Evolutionary conservation across 2,329 filamentous ascomycete species (phyloP), one percentile per base, ranked within the genome.

Genomic region (Chaetomiaceae sp.): DNA sequence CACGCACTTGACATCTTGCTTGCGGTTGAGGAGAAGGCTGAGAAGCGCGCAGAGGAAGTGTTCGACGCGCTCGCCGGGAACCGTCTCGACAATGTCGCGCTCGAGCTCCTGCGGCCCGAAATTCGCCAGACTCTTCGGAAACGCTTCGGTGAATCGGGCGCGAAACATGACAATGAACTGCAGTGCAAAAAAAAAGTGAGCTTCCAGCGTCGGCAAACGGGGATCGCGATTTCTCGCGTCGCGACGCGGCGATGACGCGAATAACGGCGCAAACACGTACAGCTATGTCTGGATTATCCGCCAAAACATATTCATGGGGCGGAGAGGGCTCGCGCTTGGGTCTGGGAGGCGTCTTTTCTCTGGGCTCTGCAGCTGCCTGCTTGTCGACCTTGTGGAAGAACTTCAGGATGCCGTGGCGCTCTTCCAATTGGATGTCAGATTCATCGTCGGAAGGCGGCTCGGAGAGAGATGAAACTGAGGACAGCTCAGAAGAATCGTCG

Each of bases 161-260:
- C 92, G 84, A 72, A 97, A 99, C 89, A 96, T 96, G 60, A 97
- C 89, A 69, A 99, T 88, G 72, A 99, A 96, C 89, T 96, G 37
- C n/a, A n/a, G n/a, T n/a, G 4, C 9, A 20, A n/a, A 20, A 25
- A 63, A 64, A 50, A 60, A 51, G 51, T 56, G 56, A 61, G 55
- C 59, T 53, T 62, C 69, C 65, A 70, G 51, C 64, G 59, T 65
- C 63, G 55, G n/a, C 19, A 9, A n/a, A 12, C 33, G 17, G 34
- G 31, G 30, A 41, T 42, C 78, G 78, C 76, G 75, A 76, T 66
- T 62, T 65, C 63, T 73, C 77, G 76, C 78, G 79, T 81, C 69
- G 63, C 63, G 54, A 54, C 52, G 46, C 59, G 57, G 55, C 61
- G 62, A 63, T 51, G 61, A 73, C 70, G 72, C 70, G 70, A 68